Base-by-base conservation (phyloP, 2,329 filamentous ascomycete species). In the Talaromyces amestolkiae region DNA sequence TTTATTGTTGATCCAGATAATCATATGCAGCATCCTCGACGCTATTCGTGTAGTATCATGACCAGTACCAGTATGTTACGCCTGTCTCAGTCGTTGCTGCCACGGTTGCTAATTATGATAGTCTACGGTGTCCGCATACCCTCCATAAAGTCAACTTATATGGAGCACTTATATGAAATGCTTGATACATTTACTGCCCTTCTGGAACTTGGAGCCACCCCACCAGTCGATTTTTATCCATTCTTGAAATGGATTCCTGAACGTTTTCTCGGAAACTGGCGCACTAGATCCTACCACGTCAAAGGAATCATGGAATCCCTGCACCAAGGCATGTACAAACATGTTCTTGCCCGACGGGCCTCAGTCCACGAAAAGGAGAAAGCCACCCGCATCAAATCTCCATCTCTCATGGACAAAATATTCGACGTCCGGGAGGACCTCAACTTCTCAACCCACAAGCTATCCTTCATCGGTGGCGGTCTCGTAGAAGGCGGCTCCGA, bases 1-100 rank as follows among this genome's bases (percentile, higher is more conserved):
- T 80, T 80, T 66, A 66, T 81, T 19, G 54, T 74, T 0, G 65
- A 72, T 0, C 82, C 82, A 0, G 73, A 78, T 35, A 66, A 80
- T n/a, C 76, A 80, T 60, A 83, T 84, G 80, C 65, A 75, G 31
- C 81, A 84, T 68, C 77, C 82, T 0, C 80, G 81, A 68, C 74
- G 84, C 3, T 83, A 78, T 66, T 81, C 77, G 58, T 84, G 85
- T 67, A 83, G 80, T 66, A 78, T 84, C 61, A 82, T 75, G 31
- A 83, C 80, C 73, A 69, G 65, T 15, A 58, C 63, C 22, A 17
- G 63, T 61, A 65, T 17, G 22, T 9, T 17, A 27, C 11, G 6
- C 15, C 19, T 37, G 1, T 47, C 31, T 31, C 9, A 7, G 19
- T 35, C 17, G 1, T 17, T 54, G 31, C n/a, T 7, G 10, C 2